Percentiles rank a stretch among this genome's conserved stretches.
Conservation (phyloP, 441 rosid species). For the Gossypium trilobum region DNA sequence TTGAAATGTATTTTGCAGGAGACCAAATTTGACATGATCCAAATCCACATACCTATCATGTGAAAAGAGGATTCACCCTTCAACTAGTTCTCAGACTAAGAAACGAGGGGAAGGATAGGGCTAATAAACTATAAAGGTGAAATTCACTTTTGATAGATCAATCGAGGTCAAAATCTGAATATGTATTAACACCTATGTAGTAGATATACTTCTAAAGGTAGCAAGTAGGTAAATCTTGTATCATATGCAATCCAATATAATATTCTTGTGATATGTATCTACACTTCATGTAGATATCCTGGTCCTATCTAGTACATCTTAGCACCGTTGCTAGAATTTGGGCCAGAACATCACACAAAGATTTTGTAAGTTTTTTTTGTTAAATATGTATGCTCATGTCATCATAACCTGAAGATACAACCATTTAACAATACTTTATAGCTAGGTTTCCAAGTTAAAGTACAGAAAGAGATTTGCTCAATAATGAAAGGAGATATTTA, state of each 20-base stretch:
- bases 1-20: background rate
- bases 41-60: background rate
- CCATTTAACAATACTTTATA: background rate
- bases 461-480: background rate
- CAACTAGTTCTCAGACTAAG: background rate
- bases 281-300: conserved; percentile 1
- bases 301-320: background rate
- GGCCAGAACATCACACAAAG: background rate
- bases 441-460: background rate
- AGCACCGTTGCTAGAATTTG: background rate
- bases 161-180: background rate
- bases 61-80: background rate
- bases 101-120: background rate
- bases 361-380: background rate
- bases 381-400: background rate
- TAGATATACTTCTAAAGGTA: background rate
- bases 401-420: background rate
- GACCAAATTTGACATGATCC: conserved; percentile 3
- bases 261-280: background rate
- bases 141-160: conserved; percentile 3
- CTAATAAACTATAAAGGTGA: background rate
- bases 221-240: background rate
- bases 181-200: background rate
- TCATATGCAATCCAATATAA: conserved; percentile 1
- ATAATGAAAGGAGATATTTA: background rate